These are phyloP conservation scores for Chiua sp. DNA, from an alignment of 1,284 basidiomycete genomes.

Conservation along the genomic window DNA sequence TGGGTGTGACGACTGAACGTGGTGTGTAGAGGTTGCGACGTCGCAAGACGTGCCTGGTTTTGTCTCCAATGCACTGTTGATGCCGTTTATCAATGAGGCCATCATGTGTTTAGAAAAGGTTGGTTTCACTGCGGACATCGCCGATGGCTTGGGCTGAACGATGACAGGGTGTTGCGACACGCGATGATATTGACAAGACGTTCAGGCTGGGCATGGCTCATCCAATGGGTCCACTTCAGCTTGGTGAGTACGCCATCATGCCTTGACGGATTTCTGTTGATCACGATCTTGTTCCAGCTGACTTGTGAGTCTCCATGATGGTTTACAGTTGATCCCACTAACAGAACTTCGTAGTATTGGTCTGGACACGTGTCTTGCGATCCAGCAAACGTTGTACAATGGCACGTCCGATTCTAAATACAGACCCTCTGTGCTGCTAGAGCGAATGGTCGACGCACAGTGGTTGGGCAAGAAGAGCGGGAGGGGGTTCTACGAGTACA, in stretches of 20 bases:
- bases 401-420: slow-evolving; percentile 98
- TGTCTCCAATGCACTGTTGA: slow-evolving; percentile 85
- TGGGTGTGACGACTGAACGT: background rate
- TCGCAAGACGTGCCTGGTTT: slow-evolving; percentile 94
- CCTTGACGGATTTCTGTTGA: background rate
- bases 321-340: background rate
- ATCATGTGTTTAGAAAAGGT: slow-evolving; percentile 93
- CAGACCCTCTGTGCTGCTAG: slow-evolving; percentile 88
- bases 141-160: background rate
- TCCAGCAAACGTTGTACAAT: slow-evolving; percentile 86
- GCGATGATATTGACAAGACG: slow-evolving; percentile 96
- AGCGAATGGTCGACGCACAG: slow-evolving; percentile 96
- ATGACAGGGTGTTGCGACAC: slow-evolving; percentile 80
- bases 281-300: slow-evolving; percentile 51
- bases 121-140: background rate
- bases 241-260: slow-evolving; percentile 51
- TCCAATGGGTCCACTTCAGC: slow-evolving; percentile 92
- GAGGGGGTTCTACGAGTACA: slow-evolving; percentile 91
- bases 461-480: slow-evolving; percentile 95
- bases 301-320: slow-evolving; percentile 64
- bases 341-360: slow-evolving; percentile 72
- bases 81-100: slow-evolving; percentile 95
- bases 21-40: slow-evolving; percentile 70
- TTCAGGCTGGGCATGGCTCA: slow-evolving; percentile 95
- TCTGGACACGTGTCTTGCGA: slow-evolving; percentile 89